Conservation (phyloP, 805 yeast species). For the Candida saitoana region DNA sequence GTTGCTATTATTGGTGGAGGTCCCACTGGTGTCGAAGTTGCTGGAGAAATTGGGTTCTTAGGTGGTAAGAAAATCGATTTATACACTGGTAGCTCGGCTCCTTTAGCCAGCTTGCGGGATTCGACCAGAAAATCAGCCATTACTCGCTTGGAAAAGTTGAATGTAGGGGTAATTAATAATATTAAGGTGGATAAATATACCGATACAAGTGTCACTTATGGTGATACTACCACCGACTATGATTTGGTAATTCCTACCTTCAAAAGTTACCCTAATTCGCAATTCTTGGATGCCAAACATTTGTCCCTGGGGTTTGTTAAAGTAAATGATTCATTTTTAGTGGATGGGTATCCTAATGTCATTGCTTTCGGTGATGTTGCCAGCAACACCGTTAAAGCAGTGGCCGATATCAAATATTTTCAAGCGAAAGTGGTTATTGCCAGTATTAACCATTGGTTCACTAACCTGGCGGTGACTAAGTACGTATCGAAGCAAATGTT, state of each 20-base stretch:
- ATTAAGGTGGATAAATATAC: slow-evolving; percentile 6
- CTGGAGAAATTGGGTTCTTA: slow-evolving; percentile 31
- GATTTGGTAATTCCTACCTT: slow-evolving; percentile 29
- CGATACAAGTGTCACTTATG: slow-evolving; percentile 13
- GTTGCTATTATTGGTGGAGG: slow-evolving; percentile 41
- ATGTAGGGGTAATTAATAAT: slow-evolving; percentile 23
- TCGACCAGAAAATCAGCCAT: slow-evolving; percentile 12
- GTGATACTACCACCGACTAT: slow-evolving; percentile 17
- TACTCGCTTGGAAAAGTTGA: slow-evolving; percentile 13
- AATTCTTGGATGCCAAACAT: slow-evolving; percentile 21
- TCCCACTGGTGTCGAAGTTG: slow-evolving; percentile 35
- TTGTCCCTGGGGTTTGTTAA: slow-evolving; percentile 27
- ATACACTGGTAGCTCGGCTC: slow-evolving; percentile 21
- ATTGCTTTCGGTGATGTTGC: slow-evolving; percentile 35
- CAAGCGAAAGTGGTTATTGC: slow-evolving; percentile 17
- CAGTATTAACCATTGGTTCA: slow-evolving; percentile 2
- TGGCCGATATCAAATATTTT: slow-evolving; percentile 23
- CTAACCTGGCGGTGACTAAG: background rate
- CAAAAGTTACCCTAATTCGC: slow-evolving; percentile 28
- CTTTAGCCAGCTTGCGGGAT: slow-evolving; percentile 15
- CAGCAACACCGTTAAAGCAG: slow-evolving; percentile 16
- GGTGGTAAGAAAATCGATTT: slow-evolving; percentile 21
- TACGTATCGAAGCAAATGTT: slow-evolving; percentile 9
- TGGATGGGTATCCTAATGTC: slow-evolving; percentile 22
- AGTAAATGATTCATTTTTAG: slow-evolving; percentile 23